Base-by-base conservation (phyloP, 345 rosid genomes). In the Pistacia integerrima region DNA sequence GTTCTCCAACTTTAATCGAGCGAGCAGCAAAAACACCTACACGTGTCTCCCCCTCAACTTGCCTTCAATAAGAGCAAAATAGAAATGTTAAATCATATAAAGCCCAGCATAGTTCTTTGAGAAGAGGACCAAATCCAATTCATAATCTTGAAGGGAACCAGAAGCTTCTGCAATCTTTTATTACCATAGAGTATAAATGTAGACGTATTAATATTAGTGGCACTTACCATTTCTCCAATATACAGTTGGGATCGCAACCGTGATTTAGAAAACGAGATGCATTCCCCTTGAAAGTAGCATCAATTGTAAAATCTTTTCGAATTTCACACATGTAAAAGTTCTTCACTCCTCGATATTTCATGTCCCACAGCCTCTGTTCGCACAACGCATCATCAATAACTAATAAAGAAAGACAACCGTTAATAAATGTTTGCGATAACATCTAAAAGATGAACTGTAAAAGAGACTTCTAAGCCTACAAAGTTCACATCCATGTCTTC, bases 321-420 rank as follows among this genome's bases (percentile, higher is more conserved):
- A 96, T 92, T 89, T 92, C 98, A 74, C 99, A 95, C 99, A 96
- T 93, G 88, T 96, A 96, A 79, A 96, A 96, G 83, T 96, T 88
- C 77, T 82, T 77, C 71, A 79, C 86, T 38, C 97, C 97, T 86
- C 83, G 84, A 84, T 93, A 77, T 79, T 96, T 96, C 99, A 96
- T 92, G 85, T 96, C 94, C 99, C 99, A 95, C 64, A 95, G 94
- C 90, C 99, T 92, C 86, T 88, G 78, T 88, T 90, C 97, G 75
- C 99, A 93, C 41, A 82, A 72, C 76, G 97, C 97, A 81, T 96
- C 97, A 83, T 88, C 85, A 81, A 95, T 93, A 62, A 95, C 99
- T 95, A 93, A 75, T 87, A 85, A 59, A 61, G 74, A 74, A 73
- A 73, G 57, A 69, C 52, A 79, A 72, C 13, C 16, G 17, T 17